A percentile compares a stretch with the other conserved stretches of the same genome.
Conservation (phyloP, 345 rosid genomes). For the Melaleuca quinquenervia region DNA sequence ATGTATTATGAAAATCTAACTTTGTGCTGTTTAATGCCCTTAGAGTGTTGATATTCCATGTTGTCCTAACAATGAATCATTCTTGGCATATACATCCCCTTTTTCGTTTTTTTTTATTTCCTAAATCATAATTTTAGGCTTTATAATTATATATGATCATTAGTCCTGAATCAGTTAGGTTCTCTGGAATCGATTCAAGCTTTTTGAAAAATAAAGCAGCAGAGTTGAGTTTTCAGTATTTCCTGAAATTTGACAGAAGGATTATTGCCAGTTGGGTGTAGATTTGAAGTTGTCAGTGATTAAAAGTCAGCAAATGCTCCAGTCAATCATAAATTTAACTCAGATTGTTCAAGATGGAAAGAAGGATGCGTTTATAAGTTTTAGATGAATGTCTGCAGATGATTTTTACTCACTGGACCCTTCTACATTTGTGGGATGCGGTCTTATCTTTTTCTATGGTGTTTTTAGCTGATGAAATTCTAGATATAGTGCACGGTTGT, state of each 20-base stretch:
- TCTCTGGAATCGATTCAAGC: background rate
- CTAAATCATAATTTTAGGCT: background rate
- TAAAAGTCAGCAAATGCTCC: background rate
- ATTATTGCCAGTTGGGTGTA: background rate
- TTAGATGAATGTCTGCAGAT: background rate
- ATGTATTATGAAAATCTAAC: background rate
- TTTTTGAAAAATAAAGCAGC: background rate
- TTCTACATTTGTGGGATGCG: background rate
- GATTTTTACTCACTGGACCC: background rate
- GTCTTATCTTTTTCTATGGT: background rate
- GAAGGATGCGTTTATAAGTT: background rate
- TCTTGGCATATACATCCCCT: background rate
- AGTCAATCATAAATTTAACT: background rate
- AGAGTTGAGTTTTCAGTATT: no score
- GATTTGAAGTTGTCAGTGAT: background rate
- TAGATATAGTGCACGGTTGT: no score
- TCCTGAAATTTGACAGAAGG: background rate
- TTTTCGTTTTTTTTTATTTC: background rate
- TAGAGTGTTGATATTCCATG: background rate
- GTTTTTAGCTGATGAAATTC: no score
- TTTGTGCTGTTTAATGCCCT: background rate
- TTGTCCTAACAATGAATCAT: background rate
- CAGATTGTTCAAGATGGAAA: background rate
- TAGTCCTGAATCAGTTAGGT: background rate
- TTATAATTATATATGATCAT: background rate